Evolutionary conservation across 768 basidiomycete species (phyloP).

Genomic region (Lactifluus volemus): DNA sequence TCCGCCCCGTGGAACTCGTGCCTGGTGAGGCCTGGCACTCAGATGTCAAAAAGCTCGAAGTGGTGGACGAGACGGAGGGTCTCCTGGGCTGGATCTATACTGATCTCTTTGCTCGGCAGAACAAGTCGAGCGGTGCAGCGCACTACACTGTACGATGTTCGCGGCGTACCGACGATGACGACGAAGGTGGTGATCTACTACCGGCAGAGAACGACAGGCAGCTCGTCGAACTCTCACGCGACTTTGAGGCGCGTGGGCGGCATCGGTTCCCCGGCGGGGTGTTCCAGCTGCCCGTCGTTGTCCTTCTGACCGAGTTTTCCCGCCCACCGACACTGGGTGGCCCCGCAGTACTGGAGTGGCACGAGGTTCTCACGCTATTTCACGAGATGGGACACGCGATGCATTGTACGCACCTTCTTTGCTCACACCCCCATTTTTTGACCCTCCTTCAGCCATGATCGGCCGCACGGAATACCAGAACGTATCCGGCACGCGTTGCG

Average conservation of each 20-base stretch:
- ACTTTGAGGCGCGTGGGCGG: conserved; percentile 57
- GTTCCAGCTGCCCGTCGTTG: conserved; percentile 87
- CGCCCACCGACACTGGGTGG: conserved; percentile 48
- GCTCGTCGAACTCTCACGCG: conserved; percentile 35
- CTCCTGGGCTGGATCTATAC: conserved; percentile 92
- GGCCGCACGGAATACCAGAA: conserved; percentile 97
- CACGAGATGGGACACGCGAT: conserved; percentile 99
- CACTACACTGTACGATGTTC: conserved; percentile 98
- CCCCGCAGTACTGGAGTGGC: conserved; percentile 77
- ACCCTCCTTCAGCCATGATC: conserved; percentile 73
- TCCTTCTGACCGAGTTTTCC: conserved; percentile 81
- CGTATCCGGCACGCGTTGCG: conserved; percentile 93
- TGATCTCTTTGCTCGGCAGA: conserved; percentile 77
- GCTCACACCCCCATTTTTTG: not conserved
- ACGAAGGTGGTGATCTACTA: conserved; percentile 54
- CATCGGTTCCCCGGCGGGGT: conserved; percentile 54
- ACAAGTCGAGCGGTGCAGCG: conserved; percentile 87
- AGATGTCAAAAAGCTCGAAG: conserved; percentile 86
- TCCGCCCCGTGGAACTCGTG: conserved; percentile 58
- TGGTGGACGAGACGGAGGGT: conserved; percentile 82
- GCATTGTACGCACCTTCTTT: conserved; percentile 69
- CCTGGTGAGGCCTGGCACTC: conserved; percentile 85
- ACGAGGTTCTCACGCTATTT: conserved; percentile 88
- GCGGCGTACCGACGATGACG: conserved; percentile 85
- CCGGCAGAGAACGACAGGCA: conserved; percentile 31